Base-by-base conservation (phyloP, 2,329 filamentous ascomycete species). In the Trichoderma polysporum region DNA sequence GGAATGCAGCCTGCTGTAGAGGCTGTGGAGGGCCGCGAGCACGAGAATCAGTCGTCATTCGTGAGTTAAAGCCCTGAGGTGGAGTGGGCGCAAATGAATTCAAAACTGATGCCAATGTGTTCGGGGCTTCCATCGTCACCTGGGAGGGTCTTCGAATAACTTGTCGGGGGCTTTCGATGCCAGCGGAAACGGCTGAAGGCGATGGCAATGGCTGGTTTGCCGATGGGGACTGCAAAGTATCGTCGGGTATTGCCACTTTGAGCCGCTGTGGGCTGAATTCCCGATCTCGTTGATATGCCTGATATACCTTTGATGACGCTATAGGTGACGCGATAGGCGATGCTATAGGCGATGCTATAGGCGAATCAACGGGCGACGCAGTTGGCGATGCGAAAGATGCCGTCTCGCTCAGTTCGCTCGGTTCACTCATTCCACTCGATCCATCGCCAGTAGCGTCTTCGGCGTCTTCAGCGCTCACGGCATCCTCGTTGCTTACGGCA, bases 31-130 rank as follows among this genome's bases (percentile, higher is more conserved):
- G 69, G 3, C 74, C 69, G 4, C 69, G 68, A 7, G 72, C 70
- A 5, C 66, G 68, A 6, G 47, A 60, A 12, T 74, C 71, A 0
- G 74, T 71, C 37, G 70, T 71, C 27, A 74, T 68, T 10, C 75
- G 72, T 9, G 74, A 60, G 12, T 73, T 70, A 57, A 76, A 73
- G 45, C 74, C 69, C 17, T 73, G 73, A 1, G 74, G 74, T 1
- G 71, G 66, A 15, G 50, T 31, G 50, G 71, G 71, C 2, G 71
- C 68, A 1, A 75, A 72, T 49, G 73, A 71, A 37, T 39, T 50
- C 37, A 52, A 25, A 15, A 41, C 50, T 15, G 50, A 22, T 25
- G 27, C 61, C 37, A 64, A 27, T n/a, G 47, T 9, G n/a, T 29
- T 31, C 19, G 61, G 49, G 10, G 50, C 19, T 25, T 64, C 61